These are phyloP conservation scores for Pleurotus salmoneostramineus DNA, from an alignment of 768 basidiomycete genomes.

Conservation along the genomic window DNA sequence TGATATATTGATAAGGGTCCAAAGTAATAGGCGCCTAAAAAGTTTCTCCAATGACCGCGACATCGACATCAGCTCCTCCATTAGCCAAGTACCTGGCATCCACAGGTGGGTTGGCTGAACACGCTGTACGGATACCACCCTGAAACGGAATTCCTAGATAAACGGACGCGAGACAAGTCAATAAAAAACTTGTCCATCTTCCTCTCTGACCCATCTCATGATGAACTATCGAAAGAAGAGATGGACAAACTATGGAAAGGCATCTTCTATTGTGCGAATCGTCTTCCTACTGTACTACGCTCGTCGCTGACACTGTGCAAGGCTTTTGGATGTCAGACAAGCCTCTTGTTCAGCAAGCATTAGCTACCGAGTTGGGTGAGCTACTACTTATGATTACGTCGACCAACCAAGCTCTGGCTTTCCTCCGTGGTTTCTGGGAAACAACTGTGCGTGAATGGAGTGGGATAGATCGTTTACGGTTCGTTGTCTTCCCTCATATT, in stretches of 20 bases:
- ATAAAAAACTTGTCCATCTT: constrained; percentile 76
- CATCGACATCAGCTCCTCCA: constrained; percentile 46
- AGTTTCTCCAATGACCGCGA: constrained; percentile 28
- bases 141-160: constrained; percentile 49
- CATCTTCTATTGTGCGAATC: constrained; percentile 83
- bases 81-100: constrained; percentile 91
- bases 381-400: constrained; percentile 67
- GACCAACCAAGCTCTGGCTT: constrained; percentile 58
- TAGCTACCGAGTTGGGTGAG: constrained; percentile 83
- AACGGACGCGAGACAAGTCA: constrained; percentile 89
- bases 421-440: constrained; percentile 89
- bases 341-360: constrained; percentile 89
- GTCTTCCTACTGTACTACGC: background rate
- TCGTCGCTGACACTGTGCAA: constrained; percentile 22
- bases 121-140: background rate
- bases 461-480: constrained; percentile 90
- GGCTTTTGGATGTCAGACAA: constrained; percentile 99
- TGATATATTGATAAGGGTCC: background rate
- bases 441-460: constrained; percentile 90
- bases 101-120: constrained; percentile 51
- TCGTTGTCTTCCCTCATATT: constrained; percentile 17
- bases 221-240: constrained; percentile 65
- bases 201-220: constrained; percentile 62
- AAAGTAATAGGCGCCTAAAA: background rate
- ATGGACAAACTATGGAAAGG: constrained; percentile 97